Evolutionary conservation across 78 protist genomes (phyloP).

Genomic region (Polysphondylium violaceum): DNA sequence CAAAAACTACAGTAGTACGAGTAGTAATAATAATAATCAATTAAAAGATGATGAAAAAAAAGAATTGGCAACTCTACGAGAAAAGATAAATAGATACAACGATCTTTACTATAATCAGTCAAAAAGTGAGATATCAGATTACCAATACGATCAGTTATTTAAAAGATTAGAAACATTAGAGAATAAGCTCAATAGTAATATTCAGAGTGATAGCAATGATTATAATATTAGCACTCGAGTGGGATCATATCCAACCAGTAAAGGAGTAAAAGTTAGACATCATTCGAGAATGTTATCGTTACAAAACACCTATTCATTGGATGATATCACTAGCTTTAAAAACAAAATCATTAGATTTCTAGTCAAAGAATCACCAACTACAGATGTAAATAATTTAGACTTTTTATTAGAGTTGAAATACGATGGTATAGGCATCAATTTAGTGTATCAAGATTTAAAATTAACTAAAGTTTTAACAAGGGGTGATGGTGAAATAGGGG

Average conservation of each 20-base stretch:
- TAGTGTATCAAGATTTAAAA: slow-evolving; percentile 21
- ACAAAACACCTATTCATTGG: slow-evolving; percentile 50
- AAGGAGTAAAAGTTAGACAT: slow-evolving; percentile 31
- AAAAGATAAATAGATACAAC: slow-evolving; percentile 33
- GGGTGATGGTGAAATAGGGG: slow-evolving; percentile 79
- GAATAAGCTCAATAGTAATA: not conserved
- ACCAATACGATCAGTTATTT: slow-evolving; percentile 52
- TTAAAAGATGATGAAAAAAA: not conserved
- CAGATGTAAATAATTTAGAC: not conserved
- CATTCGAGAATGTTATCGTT: slow-evolving; percentile 59
- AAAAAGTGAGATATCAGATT: slow-evolving; percentile 30
- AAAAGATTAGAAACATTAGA: slow-evolving; percentile 29
- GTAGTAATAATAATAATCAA: not conserved
- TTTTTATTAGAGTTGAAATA: slow-evolving; percentile 50
- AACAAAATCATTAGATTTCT: slow-evolving; percentile 3
- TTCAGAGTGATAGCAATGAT: not conserved
- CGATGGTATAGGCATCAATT: slow-evolving; percentile 75
- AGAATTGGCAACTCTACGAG: slow-evolving; percentile 19
- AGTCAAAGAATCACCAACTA: not conserved
- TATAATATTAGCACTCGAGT: slow-evolving; percentile 14
- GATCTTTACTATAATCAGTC: slow-evolving; percentile 73
- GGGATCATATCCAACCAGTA: not conserved
- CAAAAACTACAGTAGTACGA: not conserved
- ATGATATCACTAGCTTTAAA: slow-evolving; percentile 50
- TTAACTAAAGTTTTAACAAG: slow-evolving; percentile 33